Conservation (phyloP, 2,329 filamentous ascomycete species). For the Monosporascus sp. region DNA sequence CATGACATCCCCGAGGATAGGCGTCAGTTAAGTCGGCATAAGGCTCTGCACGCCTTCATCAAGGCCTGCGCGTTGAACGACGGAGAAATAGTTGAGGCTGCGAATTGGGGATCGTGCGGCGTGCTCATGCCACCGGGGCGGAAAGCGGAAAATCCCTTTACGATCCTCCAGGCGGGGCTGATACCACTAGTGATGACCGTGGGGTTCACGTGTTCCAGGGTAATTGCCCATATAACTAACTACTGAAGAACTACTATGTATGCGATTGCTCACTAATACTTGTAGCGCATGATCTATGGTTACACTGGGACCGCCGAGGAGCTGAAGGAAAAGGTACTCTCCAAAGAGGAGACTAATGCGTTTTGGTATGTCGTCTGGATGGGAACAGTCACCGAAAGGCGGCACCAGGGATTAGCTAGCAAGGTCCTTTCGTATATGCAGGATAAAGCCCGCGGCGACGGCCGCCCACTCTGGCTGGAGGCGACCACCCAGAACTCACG, state of each 20-base stretch:
- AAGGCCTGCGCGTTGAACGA: conserved; percentile 4
- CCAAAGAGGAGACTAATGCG: conserved; percentile 2
- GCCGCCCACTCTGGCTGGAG: conserved; percentile 9
- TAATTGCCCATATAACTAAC: background rate
- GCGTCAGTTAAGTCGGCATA: background rate
- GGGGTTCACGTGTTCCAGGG: background rate
- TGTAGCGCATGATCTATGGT: conserved; percentile 1
- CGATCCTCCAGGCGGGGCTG: conserved; percentile 3
- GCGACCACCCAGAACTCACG: conserved; percentile 5
- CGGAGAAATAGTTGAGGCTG: conserved; percentile 4
- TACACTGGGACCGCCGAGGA: conserved; percentile 2
- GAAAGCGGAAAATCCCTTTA: conserved; percentile 1
- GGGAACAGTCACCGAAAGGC: conserved; percentile 4
- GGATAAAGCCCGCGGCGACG: conserved; percentile 1
- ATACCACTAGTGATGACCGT: background rate
- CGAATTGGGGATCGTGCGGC: conserved; percentile 7
- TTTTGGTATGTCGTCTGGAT: conserved; percentile 9
- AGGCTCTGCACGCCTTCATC: background rate
- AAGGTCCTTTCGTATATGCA: conserved; percentile 5
- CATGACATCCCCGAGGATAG: conserved; percentile 3
- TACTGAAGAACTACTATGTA: background rate
- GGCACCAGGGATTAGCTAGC: conserved; percentile 7
- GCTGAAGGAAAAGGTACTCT: conserved; percentile 6
- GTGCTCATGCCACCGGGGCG: conserved; percentile 5
- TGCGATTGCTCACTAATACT: background rate